A percentile compares a stretch with the other conserved stretches of the same genome.
These are phyloP conservation scores for Phytopythium aichiense DNA, from an alignment of 352 stramenopile genomes.

Conservation along the genomic window DNA sequence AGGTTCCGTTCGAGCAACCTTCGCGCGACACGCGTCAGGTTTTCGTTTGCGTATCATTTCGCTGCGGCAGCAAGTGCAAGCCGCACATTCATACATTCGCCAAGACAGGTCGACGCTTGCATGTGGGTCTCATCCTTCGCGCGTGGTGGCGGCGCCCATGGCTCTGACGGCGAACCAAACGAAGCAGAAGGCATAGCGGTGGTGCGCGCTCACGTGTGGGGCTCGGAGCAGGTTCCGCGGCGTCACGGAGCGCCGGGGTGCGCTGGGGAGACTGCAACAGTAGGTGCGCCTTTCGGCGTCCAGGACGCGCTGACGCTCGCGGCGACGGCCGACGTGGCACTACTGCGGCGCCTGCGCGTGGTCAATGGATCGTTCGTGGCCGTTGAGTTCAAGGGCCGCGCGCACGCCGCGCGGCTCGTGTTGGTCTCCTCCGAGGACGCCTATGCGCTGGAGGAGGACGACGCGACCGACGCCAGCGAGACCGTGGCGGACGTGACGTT, in stretches of 20 bases:
- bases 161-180: background rate
- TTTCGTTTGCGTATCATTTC: background rate
- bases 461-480: background rate
- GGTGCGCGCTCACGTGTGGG: slow-evolving; percentile 37
- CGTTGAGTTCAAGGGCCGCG: slow-evolving; percentile 16
- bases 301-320: slow-evolving; percentile 31
- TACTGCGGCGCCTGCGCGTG: slow-evolving; percentile 37
- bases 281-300: background rate
- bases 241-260: background rate
- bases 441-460: slow-evolving; percentile 5
- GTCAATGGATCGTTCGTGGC: slow-evolving; percentile 53
- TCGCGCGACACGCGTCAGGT: background rate
- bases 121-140: slow-evolving; percentile 68
- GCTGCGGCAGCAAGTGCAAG: slow-evolving; percentile 4
- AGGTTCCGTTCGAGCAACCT: background rate
- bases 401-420: slow-evolving; percentile 31
- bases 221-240: slow-evolving; percentile 5
- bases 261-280: background rate
- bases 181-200: background rate
- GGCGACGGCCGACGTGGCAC: slow-evolving; percentile 30
- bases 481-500: slow-evolving; percentile 29
- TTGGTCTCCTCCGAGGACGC: slow-evolving; percentile 14
- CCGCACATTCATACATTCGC: background rate
- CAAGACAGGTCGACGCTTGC: background rate
- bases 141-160: slow-evolving; percentile 5